Evolutionary conservation across 768 basidiomycete species (phyloP).

Genomic region (Suillus ampliporus): DNA sequence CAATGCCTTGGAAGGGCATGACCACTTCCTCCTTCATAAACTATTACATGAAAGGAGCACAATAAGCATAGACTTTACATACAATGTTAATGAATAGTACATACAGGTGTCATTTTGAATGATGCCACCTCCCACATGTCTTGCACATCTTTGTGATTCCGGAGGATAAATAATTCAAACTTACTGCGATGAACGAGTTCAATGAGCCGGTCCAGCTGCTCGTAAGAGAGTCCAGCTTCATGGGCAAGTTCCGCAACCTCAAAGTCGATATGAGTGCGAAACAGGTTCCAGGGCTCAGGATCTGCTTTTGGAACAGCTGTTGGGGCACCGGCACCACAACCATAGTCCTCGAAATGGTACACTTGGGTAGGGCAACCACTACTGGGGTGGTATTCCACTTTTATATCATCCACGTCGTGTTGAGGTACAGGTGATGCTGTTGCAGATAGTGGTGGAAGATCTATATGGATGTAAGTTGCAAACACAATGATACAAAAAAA

Average conservation of each 20-base stretch:
- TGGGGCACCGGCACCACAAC: neutral
- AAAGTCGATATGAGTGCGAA: constrained; percentile 13
- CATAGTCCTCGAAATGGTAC: constrained; percentile 9
- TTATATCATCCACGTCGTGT: constrained; percentile 12
- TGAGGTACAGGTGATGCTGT: neutral
- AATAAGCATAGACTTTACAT: constrained; percentile 6
- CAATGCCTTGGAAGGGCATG: neutral
- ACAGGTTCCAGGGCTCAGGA: constrained; percentile 17
- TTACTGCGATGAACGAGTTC: constrained; percentile 1
- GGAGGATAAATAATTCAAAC: constrained; percentile 13
- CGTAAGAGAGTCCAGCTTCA: constrained; percentile 9
- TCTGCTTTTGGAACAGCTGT: neutral
- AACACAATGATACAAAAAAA: too few species aligned
- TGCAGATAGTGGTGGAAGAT: neutral
- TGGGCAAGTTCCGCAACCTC: constrained; percentile 16
- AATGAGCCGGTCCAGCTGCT: constrained; percentile 13
- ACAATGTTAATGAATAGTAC: neutral
- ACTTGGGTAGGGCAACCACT: constrained; percentile 10
- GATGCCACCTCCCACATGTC: constrained; percentile 6
- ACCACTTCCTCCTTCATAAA: neutral
- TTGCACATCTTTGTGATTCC: constrained; percentile 2
- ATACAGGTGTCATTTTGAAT: constrained; percentile 11
- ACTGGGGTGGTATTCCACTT: constrained; percentile 14
- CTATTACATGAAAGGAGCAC: constrained; percentile 9
- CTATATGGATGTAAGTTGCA: neutral